Base-by-base conservation (phyloP, 331 rosid species). In the Quercus phellos region DNA sequence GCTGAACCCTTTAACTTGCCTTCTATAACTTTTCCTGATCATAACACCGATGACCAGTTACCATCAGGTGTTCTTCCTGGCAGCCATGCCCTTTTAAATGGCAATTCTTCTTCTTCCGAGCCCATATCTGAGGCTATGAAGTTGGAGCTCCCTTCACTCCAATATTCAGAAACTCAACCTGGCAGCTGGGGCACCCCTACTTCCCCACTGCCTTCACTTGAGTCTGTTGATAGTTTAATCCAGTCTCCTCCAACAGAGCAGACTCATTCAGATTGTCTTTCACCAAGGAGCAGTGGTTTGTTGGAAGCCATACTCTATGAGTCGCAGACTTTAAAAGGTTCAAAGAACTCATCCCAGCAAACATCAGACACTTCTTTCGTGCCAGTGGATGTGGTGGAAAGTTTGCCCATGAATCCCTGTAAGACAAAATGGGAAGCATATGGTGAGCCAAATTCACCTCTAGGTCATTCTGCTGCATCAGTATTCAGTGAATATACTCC, bases 81-180 rank as follows among this genome's bases (percentile, higher is more conserved):
- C 76, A 58, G 89, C 89, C 98, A 93, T 79, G 82, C 92, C 89
- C 51, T 75, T 70, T 68, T 84, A 91, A 88, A 89, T 90, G 96
- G 89, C 85, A 90, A 87, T 63, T 80, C 88, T 81, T 86, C 93
- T 60, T 86, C 93, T 89, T 93, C 94, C 80, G 72, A 16, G 85
- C 87, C 91, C 88, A 3, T 81, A 79, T 66, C 66, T 35, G 88
- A 83, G 91, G 68, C 84, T 59, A 86, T 76, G 93, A 91, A 89
- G 93, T 84, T 72, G 87, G 98, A 91, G 95, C 96, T 91, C 98
- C 98, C 98, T 93, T 93, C 98, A 91, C 87, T 89, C 89, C 92
- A 93, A 85, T 83, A 86, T 90, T 68, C 81, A 43, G 88, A 84
- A 77, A 72, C 94, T 82, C 95, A 87, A 80, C 77, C 79, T 73